These are phyloP conservation scores for Malassezia furfur DNA, from an alignment of 1,284 basidiomycete species.

Conservation along the genomic window DNA sequence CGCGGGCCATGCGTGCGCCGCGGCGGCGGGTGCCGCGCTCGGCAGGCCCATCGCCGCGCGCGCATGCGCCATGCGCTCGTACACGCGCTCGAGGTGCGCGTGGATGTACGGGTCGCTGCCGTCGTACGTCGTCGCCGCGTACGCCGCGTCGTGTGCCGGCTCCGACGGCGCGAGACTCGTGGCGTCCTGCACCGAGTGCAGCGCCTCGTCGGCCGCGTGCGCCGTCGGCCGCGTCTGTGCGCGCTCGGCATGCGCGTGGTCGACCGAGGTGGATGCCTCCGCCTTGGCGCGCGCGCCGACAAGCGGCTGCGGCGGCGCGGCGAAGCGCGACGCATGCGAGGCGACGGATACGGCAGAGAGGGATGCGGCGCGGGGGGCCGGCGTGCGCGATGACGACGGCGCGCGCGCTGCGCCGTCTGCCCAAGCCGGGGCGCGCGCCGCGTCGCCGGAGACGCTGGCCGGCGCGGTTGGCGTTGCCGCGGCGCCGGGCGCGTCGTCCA, in stretches of 20 bases:
- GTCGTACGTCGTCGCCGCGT: conserved; percentile 29
- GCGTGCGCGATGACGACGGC: not conserved
- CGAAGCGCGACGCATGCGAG: too few relatives aligned
- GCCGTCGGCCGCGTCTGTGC: not conserved
- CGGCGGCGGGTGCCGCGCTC: not conserved
- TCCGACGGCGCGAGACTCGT: not conserved
- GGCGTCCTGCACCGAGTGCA: not conserved
- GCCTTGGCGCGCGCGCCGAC: not conserved
- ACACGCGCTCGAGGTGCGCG: conserved; percentile 39
- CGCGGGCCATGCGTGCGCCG: not conserved
- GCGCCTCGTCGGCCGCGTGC: not conserved
- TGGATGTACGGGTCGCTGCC: conserved; percentile 43
- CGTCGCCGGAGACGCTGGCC: too few relatives aligned
- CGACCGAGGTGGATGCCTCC: not conserved
- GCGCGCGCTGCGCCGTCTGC: not conserved
- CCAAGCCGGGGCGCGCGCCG: too few relatives aligned
- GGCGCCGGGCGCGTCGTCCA: too few relatives aligned
- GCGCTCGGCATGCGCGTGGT: conserved; percentile 4
- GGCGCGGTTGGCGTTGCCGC: too few relatives aligned
- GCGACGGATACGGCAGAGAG: too few relatives aligned
- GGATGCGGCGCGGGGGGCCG: not conserved
- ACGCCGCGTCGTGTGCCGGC: not conserved
- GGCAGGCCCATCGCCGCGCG: not conserved
- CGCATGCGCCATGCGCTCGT: conserved; percentile 16
- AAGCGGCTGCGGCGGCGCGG: not conserved